Percentiles rank a stretch among this genome's conserved stretches.
These are phyloP conservation scores for Ceratobasidium sp. DNA, from an alignment of 1,284 basidiomycete genomes.

Conservation along the genomic window DNA sequence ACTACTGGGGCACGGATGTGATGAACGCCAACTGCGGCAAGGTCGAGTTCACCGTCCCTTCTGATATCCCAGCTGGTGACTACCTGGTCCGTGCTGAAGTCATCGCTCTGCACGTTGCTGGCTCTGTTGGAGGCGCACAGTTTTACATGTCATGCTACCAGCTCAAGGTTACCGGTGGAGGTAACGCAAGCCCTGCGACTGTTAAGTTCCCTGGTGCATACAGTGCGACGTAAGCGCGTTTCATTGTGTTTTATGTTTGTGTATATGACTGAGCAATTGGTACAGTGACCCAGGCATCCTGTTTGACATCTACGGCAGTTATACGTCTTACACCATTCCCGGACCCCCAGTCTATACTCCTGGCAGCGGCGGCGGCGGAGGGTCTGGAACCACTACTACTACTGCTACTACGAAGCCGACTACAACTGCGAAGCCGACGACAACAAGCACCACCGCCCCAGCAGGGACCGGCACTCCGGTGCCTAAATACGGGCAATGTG, in stretches of 20 bases:
- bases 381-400: constrained; percentile 59
- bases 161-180: constrained; percentile 59
- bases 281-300: constrained; percentile 56
- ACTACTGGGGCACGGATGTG: constrained; percentile 55
- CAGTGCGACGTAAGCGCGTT: constrained; percentile 50
- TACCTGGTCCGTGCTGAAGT: constrained; percentile 69
- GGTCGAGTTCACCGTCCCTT: constrained; percentile 66
- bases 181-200: constrained; percentile 62
- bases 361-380: constrained; percentile 60
- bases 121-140: constrained; percentile 60
- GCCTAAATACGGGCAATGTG: constrained; percentile 37
- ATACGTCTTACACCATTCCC: constrained; percentile 61
- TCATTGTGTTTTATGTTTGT: too few species aligned
- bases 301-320: constrained; percentile 53
- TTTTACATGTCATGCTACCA: constrained; percentile 43
- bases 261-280: too few species aligned
- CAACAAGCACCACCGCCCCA: constrained; percentile 57
- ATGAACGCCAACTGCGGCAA: constrained; percentile 67
- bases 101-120: constrained; percentile 54
- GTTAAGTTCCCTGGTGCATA: constrained; percentile 67
- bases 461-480: constrained; percentile 18
- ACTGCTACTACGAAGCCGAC: constrained; percentile 19
- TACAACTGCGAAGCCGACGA: too few species aligned
- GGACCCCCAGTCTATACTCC: constrained; percentile 61
- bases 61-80: constrained; percentile 65